Percentiles rank a stretch among this genome's conserved stretches.
Conservation (phyloP, 2,329 filamentous ascomycete species). For the Lasiodiplodia citricola region DNA sequence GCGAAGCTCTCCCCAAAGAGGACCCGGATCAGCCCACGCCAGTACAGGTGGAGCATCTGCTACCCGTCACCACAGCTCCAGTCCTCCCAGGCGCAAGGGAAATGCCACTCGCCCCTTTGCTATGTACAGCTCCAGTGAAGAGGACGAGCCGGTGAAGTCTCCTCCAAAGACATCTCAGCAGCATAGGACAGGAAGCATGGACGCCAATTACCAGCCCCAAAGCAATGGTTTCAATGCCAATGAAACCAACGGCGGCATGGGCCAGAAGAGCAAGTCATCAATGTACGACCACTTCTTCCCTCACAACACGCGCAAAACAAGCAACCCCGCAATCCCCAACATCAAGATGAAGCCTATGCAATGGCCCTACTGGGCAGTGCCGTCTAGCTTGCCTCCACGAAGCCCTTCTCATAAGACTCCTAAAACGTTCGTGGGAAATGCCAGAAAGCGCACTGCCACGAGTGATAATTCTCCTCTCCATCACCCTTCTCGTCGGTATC, state of each 20-base stretch:
- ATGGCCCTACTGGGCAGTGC: slow-evolving; percentile 29
- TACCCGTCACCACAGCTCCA: slow-evolving; percentile 25
- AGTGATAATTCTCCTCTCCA: slow-evolving; percentile 7
- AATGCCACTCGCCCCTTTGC: slow-evolving; percentile 27
- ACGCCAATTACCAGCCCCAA: neutral
- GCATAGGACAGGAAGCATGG: neutral
- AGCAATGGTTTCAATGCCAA: slow-evolving; percentile 11
- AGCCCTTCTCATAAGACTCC: neutral
- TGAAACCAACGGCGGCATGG: slow-evolving; percentile 13
- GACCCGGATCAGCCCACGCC: slow-evolving; percentile 29
- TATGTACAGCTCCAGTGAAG: slow-evolving; percentile 26
- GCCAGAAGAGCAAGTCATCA: slow-evolving; percentile 23
- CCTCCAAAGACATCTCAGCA: neutral
- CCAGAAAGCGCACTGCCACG: slow-evolving; percentile 13
- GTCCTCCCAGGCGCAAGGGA: slow-evolving; percentile 23
- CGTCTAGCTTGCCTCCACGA: slow-evolving; percentile 27
- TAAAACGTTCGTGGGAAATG: neutral
- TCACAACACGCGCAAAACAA: neutral
- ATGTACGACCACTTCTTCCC: slow-evolving; percentile 26
- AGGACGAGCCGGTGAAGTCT: neutral
- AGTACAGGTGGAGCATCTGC: neutral
- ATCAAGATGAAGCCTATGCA: neutral
- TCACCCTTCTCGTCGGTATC: slow-evolving; percentile 6
- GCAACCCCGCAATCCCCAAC: neutral
- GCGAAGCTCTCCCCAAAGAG: slow-evolving; percentile 52